Percentiles rank a stretch among this genome's conserved stretches.
Evolutionary conservation across 2,329 filamentous ascomycete genomes (phyloP).

Genomic region (Botrytis byssoidea): DNA sequence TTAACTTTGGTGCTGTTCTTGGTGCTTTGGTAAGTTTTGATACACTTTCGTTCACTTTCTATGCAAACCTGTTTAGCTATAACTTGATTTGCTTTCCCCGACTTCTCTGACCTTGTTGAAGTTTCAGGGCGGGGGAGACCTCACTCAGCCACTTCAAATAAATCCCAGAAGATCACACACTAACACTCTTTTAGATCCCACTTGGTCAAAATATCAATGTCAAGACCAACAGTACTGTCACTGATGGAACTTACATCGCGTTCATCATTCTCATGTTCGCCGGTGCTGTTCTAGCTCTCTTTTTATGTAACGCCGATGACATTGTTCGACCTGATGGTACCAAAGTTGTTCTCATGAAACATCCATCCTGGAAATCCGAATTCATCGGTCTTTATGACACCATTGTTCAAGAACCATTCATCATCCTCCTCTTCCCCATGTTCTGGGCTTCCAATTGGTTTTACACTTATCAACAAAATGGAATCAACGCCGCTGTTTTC

Average conservation of each 20-base stretch:
- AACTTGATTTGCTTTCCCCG: neutral
- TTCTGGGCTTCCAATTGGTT: conserved; percentile 80
- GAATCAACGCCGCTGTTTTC: conserved; percentile 68
- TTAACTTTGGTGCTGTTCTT: conserved; percentile 88
- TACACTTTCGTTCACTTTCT: neutral
- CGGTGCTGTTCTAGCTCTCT: conserved; percentile 68
- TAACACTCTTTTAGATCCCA: conserved; percentile 53
- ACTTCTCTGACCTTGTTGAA: neutral
- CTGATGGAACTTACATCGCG: conserved; percentile 80
- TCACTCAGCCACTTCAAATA: neutral
- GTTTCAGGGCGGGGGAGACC: neutral
- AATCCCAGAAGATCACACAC: neutral
- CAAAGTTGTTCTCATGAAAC: conserved; percentile 83
- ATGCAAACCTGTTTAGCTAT: neutral
- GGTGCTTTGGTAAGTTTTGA: conserved; percentile 58
- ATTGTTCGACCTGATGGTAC: conserved; percentile 76
- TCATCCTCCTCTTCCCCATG: conserved; percentile 76
- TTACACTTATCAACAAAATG: conserved; percentile 77
- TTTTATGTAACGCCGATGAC: conserved; percentile 67
- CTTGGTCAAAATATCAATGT: conserved; percentile 69
- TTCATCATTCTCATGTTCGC: conserved; percentile 80
- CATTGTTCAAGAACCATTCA: conserved; percentile 66
- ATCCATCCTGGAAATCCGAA: conserved; percentile 82
- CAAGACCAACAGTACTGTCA: conserved; percentile 51
- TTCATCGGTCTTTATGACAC: conserved; percentile 73